Evolutionary conservation across 2,329 filamentous ascomycete species (phyloP), one percentile per base, ranked within the genome.

Genomic region (Pseudogymnoascus sp.): DNA sequence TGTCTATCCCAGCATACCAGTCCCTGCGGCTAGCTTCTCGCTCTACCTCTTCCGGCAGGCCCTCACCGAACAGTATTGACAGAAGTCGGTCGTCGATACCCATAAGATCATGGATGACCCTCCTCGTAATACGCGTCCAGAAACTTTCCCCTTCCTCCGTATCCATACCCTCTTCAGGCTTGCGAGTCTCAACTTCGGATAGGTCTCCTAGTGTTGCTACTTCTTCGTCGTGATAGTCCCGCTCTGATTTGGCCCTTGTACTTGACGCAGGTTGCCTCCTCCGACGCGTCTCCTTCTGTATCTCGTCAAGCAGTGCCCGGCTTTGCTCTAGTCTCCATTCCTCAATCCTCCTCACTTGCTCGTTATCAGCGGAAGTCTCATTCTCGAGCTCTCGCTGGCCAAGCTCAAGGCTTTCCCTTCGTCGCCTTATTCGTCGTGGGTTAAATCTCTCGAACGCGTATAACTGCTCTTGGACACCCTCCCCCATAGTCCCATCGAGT

Each of bases 261-360:
- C 82, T 85, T 50, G 79, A 79, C 68, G 85, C 79, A 6, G 85
- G 88, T 73, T 85, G 83, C 34, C 87, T 82, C 64, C 89, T 84
- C 64, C 89, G 82, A 63, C 85, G 81, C 3, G 92, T 96, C 76
- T 96, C 91, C 66, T 85, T 88, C 75, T 96, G 90, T 59, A 97
- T 93, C 75, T 97, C 91, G 63, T 96, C 90, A 36, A 97, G 75
- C 28, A 99, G 79, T 10, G 91, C 86, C 64, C 85, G 85, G 74
- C 92, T 96, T 74, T 99, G 93, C 71, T 97, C 93, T 71, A 96
- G 77, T 63, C 93, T 85, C 95, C 95, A 99, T 61, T 85, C 84
- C 75, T 97, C 93, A 72, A 99, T 96, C 65, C 93, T 84, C 69
- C 88, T 85, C 72, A 88, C 89, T 72, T 89, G 88, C 69, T 96